Evolutionary conservation across 2,329 filamentous ascomycete species (phyloP).

Genomic region (Magnaporthiopsis poae): DNA sequence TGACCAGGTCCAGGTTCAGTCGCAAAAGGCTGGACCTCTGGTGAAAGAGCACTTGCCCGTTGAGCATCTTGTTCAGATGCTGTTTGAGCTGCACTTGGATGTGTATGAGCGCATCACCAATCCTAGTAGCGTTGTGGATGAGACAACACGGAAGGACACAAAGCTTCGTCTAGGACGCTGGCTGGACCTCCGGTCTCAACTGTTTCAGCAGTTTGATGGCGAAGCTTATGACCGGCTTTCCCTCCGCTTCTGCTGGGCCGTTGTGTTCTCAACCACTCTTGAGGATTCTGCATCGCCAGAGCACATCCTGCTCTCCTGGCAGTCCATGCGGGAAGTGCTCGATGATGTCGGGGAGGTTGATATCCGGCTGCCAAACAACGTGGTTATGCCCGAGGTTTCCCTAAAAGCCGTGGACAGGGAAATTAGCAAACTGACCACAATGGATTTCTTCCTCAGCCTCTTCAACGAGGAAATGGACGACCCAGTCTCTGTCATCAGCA

Average conservation of each 20-base stretch:
- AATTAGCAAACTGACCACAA: conserved; percentile 82
- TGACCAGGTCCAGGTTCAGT: conserved; percentile 26
- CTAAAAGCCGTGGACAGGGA: conserved; percentile 76
- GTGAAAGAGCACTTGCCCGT: conserved; percentile 18
- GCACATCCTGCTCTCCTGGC: conserved; percentile 49
- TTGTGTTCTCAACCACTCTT: conserved; percentile 43
- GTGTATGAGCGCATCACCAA: conserved; percentile 50
- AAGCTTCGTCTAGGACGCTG: conserved; percentile 41
- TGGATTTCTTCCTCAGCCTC: conserved; percentile 88
- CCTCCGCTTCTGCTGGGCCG: conserved; percentile 49
- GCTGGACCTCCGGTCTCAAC: conserved; percentile 39
- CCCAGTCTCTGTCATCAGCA: conserved; percentile 78
- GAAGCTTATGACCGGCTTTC: conserved; percentile 30
- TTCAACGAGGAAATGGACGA: conserved; percentile 77
- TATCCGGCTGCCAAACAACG: conserved; percentile 69
- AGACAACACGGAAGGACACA: conserved; percentile 37
- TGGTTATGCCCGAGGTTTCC: conserved; percentile 79
- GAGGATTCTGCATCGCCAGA: conserved; percentile 44
- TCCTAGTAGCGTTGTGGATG: conserved; percentile 44
- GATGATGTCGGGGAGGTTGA: conserved; percentile 26
- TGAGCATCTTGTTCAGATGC: conserved; percentile 42
- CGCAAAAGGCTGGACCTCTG: neutral
- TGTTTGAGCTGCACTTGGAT: conserved; percentile 53
- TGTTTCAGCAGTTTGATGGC: conserved; percentile 28
- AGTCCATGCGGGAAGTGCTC: conserved; percentile 44